Base-by-base conservation (phyloP, 2,329 filamentous ascomycete species). In the Saccharata proteae region DNA sequence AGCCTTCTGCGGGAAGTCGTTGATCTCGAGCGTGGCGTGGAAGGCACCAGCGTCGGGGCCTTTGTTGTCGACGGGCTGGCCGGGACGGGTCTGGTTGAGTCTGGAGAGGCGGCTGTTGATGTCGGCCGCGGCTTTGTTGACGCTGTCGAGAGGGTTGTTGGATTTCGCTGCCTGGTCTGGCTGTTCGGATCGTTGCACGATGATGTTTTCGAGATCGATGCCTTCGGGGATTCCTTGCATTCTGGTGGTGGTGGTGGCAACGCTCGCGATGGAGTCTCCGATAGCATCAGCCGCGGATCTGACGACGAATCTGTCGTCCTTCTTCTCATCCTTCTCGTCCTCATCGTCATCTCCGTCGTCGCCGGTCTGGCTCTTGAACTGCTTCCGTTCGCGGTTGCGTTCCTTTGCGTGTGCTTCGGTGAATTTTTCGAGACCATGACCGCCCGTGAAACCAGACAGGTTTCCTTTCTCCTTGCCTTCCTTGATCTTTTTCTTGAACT, bases 1-100 rank as follows among this genome's bases (percentile, higher is more conserved):
- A 41, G 90, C 90, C 66, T 94, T 96, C 55, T 98, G 90, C 19
- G 90, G 90, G 58, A 96, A 96, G 59, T 98, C 90, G 58, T 98
- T 98, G 71, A 98, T 98, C 58, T 96, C 90, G 39, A 98, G 68
- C 4, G 88, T 96, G 11, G 90, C 86, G 55, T 98, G 90, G 69
- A 85, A 98, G 1, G 86, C 85, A 30, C 90, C 90, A 3, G 90
- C 90, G 55, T 98, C 90, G 1, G 90, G 90, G 1, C 90, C 90
- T 58, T 94, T 94, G 62, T 98, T 98, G 63, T 98, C 90, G 51
- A 94, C 92, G 6, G 90, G 85, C 39, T 93, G 86, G 10, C 90
- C 90, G 4, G 83, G 80, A 38, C 90, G 80, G 46, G 94, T 77
- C 52, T 90, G 80, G 20, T 86, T 86, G 19, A 84, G 83, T 45